Evolutionary conservation across 352 stramenopile species (phyloP), one percentile per base, ranked within the genome.

Genomic region (Phytophthora sojae): DNA sequence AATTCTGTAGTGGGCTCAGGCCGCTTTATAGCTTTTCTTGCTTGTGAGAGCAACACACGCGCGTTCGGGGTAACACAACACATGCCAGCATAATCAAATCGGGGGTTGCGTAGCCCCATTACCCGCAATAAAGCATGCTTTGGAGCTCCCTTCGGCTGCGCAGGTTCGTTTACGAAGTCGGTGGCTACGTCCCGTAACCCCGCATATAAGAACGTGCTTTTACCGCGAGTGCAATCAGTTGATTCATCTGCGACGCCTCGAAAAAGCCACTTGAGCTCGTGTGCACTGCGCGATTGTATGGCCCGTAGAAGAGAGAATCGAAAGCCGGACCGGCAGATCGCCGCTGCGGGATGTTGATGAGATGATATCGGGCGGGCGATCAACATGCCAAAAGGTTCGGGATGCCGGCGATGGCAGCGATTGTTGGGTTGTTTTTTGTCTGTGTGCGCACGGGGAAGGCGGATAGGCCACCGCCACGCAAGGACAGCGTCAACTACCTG

Each of bases 311-410:
- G 64, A 64, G 37, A 32, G 29, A 64, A 51, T 30, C 2, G 64
- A 71, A 67, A 71, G 64, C 64, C 57, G 64, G 64, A 71, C 21
- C 39, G 19, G 52, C 61, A 25, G 30, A 69, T 39, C 53, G 25
- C 42, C 17, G n/a, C 52, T 12, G 45, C 44, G 52, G 52, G 64
- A 71, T 71, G 57, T 71, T 71, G 57, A 66, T 71, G 49, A 61
- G 25, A 61, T 67, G 64, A 71, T 60, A 21, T 71, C 35, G 17
- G 30, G 6, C 32, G 2, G 17, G 50, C 49, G 47, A 71, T 71
- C 64, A 71, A 61, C 56, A 71, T 65, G 21, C 23, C 35, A 42
- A 29, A 29, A 29, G 35, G 35, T 14, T 42, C 35, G 32, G 32
- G 32, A 14, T 39, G 32, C 4, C 12, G 32, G 35, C 3, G 26